Conservation (phyloP, 1,284 basidiomycete species). For the Malassezia equina region DNA sequence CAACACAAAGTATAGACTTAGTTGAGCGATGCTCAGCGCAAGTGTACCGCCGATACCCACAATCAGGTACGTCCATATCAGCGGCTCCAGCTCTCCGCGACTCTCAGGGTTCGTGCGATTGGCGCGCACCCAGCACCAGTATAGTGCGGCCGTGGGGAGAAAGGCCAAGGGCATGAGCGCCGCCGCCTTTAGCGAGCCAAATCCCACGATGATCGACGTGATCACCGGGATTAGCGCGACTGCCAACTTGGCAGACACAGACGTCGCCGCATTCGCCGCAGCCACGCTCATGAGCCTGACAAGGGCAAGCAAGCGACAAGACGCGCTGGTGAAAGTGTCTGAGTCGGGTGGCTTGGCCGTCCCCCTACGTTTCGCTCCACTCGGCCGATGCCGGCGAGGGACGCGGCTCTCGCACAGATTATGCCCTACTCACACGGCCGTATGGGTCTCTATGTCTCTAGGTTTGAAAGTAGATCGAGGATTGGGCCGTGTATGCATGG, state of each 20-base stretch:
- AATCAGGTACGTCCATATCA: constrained; percentile 1
- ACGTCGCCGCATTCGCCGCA: background rate
- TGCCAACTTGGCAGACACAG: background rate
- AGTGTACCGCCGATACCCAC: background rate
- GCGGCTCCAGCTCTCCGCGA: background rate
- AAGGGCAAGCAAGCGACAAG: background rate
- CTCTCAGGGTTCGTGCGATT: background rate
- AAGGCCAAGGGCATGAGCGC: background rate
- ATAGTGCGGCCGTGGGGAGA: background rate
- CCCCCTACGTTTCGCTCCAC: too few species aligned
- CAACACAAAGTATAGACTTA: background rate
- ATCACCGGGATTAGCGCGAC: background rate
- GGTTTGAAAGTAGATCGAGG: too few species aligned
- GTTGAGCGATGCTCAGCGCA: constrained; percentile 1
- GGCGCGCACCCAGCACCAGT: background rate
- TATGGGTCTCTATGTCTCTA: too few species aligned
- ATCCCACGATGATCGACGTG: background rate
- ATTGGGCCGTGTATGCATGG: too few species aligned
- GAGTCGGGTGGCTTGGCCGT: too few species aligned
- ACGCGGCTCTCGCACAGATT: background rate
- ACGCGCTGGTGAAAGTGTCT: too few species aligned
- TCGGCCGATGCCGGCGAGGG: background rate
- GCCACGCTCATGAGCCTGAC: background rate
- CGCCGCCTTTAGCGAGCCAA: background rate
- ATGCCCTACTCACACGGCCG: too few species aligned